phyloP scores from a whole-genome alignment of 257 asterid genomes.

The Ligustrum vulgare region DNA sequence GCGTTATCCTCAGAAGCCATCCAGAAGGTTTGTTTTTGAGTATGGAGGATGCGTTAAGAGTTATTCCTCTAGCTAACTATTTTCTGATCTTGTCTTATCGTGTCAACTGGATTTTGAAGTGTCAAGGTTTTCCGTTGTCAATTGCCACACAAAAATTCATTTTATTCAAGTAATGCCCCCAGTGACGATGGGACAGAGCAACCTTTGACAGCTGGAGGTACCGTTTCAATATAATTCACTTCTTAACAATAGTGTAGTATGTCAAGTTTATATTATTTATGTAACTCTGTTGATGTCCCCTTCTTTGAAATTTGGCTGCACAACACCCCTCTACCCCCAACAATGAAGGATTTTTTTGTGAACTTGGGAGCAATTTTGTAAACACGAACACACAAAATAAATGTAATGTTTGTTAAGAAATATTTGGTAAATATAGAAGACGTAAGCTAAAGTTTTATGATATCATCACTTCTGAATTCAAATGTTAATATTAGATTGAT shows the following conservation, averaged over 20 bases:
- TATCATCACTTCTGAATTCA: background rate
- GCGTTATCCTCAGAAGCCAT: slow-evolving; percentile 49
- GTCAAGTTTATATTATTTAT: background rate
- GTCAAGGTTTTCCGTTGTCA: slow-evolving; percentile 87
- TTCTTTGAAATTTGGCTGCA: background rate
- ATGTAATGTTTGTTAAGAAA: background rate
- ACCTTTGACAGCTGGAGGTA: slow-evolving; percentile 71
- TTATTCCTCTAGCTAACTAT: background rate
- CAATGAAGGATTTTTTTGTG: background rate
- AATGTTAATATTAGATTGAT: background rate
- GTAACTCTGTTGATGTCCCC: background rate
- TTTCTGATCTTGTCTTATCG: slow-evolving; percentile 23
- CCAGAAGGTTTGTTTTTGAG: slow-evolving; percentile 54
- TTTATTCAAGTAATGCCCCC: slow-evolving; percentile 79
- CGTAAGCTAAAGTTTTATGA: background rate
- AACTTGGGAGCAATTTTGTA: background rate
- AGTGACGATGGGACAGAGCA: slow-evolving; percentile 58
- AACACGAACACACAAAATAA: background rate
- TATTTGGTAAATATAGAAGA: background rate
- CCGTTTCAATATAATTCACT: slow-evolving; percentile 7
- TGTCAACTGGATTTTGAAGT: slow-evolving; percentile 35
- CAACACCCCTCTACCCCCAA: background rate
- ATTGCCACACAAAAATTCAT: slow-evolving; percentile 65
- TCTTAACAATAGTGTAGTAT: background rate
- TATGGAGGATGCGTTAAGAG: background rate